phyloP scores from a whole-genome alignment of 2,329 filamentous ascomycete genomes.

The Hypoxylon sp. region DNA sequence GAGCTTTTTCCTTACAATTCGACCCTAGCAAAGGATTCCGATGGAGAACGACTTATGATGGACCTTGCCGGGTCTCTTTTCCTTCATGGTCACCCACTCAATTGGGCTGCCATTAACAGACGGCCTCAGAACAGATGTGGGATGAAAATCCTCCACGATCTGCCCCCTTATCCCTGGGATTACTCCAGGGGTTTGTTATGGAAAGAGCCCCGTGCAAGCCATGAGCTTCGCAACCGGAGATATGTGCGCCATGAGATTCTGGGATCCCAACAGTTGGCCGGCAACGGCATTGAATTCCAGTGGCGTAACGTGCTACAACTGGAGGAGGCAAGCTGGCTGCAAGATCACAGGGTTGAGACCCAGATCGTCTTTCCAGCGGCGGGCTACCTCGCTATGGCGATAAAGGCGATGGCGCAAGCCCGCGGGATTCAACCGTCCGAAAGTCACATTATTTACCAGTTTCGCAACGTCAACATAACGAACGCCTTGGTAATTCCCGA shows the following conservation, averaged over 20 bases:
- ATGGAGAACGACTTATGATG: constrained; percentile 20
- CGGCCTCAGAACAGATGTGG: background rate
- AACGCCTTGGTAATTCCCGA: constrained; percentile 13
- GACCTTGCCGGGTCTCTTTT: constrained; percentile 29
- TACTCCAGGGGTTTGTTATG: constrained; percentile 44
- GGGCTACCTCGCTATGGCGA: constrained; percentile 40
- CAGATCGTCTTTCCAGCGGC: constrained; percentile 44
- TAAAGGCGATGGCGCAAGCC: constrained; percentile 39
- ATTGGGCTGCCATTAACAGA: constrained; percentile 15
- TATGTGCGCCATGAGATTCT: constrained; percentile 44
- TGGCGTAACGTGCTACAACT: constrained; percentile 42
- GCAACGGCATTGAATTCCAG: constrained; percentile 34
- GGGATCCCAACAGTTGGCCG: background rate
- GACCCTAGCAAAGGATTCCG: background rate
- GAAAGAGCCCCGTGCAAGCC: constrained; percentile 35
- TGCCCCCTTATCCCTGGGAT: constrained; percentile 58
- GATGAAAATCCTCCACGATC: background rate
- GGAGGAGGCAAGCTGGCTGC: constrained; percentile 42
- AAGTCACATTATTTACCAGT: constrained; percentile 1
- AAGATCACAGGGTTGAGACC: constrained; percentile 42
- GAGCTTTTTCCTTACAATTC: background rate
- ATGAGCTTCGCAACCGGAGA: constrained; percentile 33
- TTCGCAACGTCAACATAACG: constrained; percentile 27
- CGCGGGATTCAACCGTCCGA: background rate
- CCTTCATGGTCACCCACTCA: background rate